Conservation (phyloP, 495 filamentous ascomycete species). For the Talaromyces stipitatus region DNA sequence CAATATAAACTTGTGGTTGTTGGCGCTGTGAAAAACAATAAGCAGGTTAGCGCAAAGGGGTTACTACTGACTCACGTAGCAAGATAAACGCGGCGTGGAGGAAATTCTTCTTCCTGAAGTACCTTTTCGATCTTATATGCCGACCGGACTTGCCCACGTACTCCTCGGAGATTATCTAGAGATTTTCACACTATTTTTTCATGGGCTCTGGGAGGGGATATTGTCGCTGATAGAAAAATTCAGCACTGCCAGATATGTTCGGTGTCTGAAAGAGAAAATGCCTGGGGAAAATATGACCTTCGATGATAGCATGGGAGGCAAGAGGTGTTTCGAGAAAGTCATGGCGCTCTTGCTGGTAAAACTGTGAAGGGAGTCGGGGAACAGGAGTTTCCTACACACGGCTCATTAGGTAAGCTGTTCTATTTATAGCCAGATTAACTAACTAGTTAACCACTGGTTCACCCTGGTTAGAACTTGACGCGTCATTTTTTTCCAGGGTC, state of each 20-base stretch:
- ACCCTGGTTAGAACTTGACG: no score
- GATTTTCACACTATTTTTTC: neutral
- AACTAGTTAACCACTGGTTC: no score
- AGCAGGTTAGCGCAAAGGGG: slow-evolving; percentile 6
- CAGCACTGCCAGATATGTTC: neutral
- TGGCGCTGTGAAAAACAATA: slow-evolving; percentile 19
- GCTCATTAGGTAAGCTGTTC: neutral
- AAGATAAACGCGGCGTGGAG: slow-evolving; percentile 16
- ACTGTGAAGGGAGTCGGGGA: neutral
- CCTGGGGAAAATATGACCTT: neutral
- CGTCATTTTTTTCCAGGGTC: neutral
- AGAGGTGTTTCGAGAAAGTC: neutral
- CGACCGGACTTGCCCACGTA: slow-evolving; percentile 19
- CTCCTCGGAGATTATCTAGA: neutral
- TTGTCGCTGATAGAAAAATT: neutral
- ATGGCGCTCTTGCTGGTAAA: neutral
- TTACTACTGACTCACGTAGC: slow-evolving; percentile 11
- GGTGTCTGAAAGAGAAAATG: neutral
- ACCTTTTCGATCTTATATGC: slow-evolving; percentile 26
- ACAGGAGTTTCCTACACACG: neutral
- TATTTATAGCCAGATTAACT: no score
- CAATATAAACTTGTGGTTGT: slow-evolving; percentile 30
- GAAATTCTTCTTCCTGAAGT: slow-evolving; percentile 16
- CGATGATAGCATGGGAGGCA: neutral
- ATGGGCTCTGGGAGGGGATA: neutral